Base-by-base conservation (phyloP, 164 flowering plant genomes). In the Vitis rotundifolia region DNA sequence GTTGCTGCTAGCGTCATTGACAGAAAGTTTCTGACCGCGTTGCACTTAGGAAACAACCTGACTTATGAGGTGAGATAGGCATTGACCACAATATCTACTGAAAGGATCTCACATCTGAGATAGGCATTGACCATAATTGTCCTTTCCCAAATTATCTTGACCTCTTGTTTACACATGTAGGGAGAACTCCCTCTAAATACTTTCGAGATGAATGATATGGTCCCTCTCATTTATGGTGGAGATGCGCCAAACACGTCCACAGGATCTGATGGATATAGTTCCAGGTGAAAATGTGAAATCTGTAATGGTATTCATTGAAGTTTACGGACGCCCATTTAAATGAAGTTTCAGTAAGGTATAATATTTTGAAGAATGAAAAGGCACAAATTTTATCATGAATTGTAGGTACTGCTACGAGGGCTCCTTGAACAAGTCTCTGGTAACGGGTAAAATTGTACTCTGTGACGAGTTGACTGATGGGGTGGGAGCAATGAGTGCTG, bases 1-100 rank as follows among this genome's bases (percentile, higher is more conserved):
- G 84, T 79, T 0, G 85, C 76, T 29, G 85, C 83, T 7, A 77
- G 83, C 71, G 72, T 70, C 60, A 79, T 55, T 2, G 85, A 79
- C 50, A 73, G 85, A n/a, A 1, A 60, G 50, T 63, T 79, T 37
- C 5, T 67, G 0, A 70, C 66, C 59, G 69, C 66, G 66, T 64
- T 79, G 48, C n/a, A n/a, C n/a, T n/a, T 79, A 3, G 85, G 85
- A 11, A 62, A 78, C 65, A 64, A 66, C 11, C 52, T 9, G 51
- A 29, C 60, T 2, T 51, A 73, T 51, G 64, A 29, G 75, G 84
- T 81, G 14, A 71, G 64, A 2, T 4, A 29, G 4, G 4, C 4
- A 2, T 29, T 4, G 4, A 29, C 4, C 37, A 4, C 37, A 29
- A 29, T 4, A 2, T 29, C 4, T 29, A 29, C 4, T 2, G 37